Base-by-base conservation (phyloP, 495 filamentous ascomycete genomes). In the Oleoguttula mirabilis region DNA sequence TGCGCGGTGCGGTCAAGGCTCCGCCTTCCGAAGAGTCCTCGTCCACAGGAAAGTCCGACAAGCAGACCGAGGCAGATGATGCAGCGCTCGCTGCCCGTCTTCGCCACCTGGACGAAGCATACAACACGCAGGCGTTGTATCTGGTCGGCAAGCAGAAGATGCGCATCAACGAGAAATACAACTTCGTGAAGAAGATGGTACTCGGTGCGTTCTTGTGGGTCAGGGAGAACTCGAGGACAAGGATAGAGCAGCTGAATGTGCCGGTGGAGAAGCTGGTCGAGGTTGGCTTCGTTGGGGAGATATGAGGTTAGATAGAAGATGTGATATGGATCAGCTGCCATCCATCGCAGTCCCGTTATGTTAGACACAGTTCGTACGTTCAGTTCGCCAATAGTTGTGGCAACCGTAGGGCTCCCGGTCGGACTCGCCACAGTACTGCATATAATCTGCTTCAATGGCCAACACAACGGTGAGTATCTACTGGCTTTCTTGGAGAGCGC, bases 141-240 rank as follows among this genome's bases (percentile, higher is more conserved):
- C 68, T 85, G 16, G 65, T 84, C 12, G 80, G 80, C 12, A 85
- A 84, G 55, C 80, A 84, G 48, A 70, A 82, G 62, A 69, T 85
- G 68, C 62, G 62, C 15, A 66, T 84, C 47, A 61, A 59, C 35
- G 30, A 44, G 5, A 60, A 58, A 5, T 67, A 64, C 17, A 63
- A 69, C 21, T 53, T 67, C 23, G 36, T 64, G 22, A 61, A 76
- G 10, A 66, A 54, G 31, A 17, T 71, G 0, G 27, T 76, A 6
- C 54, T 84, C 38, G 61, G 57, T 32, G 56, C 66, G 0, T 85
- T 83, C 49, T 55, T 84, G 31, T 83, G 75, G 71, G 68, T 83
- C 38, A 53, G 80, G 30, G 78, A 81, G n/a, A 82, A 80, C 52
- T 79, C 75, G 10, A 62, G 79, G 16, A 69, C 66, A 1, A 82